Percentiles rank a stretch among this genome's conserved stretches.
Conservation (phyloP, 345 rosid species). For the Lumnitzera littorea region DNA sequence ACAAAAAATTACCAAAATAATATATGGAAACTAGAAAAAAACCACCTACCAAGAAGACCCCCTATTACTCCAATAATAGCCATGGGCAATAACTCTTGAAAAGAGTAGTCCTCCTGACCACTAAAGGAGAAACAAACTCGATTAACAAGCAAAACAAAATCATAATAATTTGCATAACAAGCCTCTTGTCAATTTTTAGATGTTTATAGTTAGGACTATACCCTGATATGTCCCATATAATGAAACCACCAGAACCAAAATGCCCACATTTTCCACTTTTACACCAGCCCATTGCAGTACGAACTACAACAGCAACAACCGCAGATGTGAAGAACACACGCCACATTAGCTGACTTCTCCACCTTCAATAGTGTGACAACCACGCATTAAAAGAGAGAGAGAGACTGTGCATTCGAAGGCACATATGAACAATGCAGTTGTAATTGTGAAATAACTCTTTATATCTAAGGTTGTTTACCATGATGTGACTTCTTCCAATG, state of each 20-base stretch:
- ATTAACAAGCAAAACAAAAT: conserved; percentile 10
- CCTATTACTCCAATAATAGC: conserved; percentile 92
- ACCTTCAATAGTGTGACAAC: conserved; percentile 44
- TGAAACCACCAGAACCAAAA: conserved; percentile 94
- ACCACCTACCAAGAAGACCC: conserved; percentile 71
- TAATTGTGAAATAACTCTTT: not conserved
- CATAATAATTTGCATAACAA: not conserved
- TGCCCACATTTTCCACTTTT: conserved; percentile 94
- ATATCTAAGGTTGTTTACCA: conserved; percentile 38
- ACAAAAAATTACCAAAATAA: no score
- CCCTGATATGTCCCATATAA: conserved; percentile 96
- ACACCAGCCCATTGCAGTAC: conserved; percentile 97
- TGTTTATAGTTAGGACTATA: conserved; percentile 28
- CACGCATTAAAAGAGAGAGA: not conserved
- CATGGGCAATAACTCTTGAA: conserved; percentile 91
- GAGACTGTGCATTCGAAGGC: no score
- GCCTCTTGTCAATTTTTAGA: no score
- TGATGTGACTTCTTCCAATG: conserved; percentile 95
- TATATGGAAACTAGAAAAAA: conserved; percentile 5
- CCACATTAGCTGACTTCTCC: conserved; percentile 99
- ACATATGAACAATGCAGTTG: no score
- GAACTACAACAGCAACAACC: conserved; percentile 93
- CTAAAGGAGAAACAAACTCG: conserved; percentile 27
- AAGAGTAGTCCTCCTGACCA: conserved; percentile 96
- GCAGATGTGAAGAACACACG: conserved; percentile 99